phyloP scores from a whole-genome alignment of 106 monocot species.

The Iris macrosiphon region DNA sequence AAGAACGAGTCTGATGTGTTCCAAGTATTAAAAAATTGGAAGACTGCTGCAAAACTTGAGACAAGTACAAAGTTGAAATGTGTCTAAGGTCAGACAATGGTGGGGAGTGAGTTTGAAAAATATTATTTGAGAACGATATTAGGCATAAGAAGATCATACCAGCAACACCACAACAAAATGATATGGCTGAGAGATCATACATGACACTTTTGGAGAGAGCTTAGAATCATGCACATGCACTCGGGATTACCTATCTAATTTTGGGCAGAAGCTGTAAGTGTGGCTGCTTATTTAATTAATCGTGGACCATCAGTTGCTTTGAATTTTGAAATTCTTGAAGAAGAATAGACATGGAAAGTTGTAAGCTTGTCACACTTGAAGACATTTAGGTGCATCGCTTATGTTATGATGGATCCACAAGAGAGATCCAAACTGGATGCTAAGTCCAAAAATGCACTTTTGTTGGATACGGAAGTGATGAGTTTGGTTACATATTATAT shows the following conservation, averaged over 20 bases:
- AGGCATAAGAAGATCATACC: background rate
- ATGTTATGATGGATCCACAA: too few species aligned
- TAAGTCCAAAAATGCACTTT: slow-evolving; percentile 1
- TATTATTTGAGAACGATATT: background rate
- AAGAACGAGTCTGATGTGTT: too few species aligned
- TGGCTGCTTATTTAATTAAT: background rate
- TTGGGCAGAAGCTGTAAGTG: background rate
- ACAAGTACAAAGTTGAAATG: background rate
- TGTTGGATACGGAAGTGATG: background rate
- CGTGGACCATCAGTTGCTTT: slow-evolving; percentile 1
- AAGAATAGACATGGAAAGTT: too few species aligned
- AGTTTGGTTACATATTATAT: background rate
- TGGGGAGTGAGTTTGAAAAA: background rate
- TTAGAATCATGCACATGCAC: background rate
- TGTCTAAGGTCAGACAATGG: background rate
- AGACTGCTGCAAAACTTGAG: background rate
- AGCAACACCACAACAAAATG: background rate
- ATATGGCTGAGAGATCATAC: background rate
- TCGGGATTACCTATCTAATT: background rate
- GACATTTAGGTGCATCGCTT: too few species aligned
- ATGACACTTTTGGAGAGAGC: background rate
- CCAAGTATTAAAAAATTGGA: background rate
- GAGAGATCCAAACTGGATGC: background rate
- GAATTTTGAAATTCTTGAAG: background rate
- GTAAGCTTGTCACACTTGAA: too few species aligned